Evolutionary conservation across 371 early-diverging fungal species (phyloP).

Genomic region (Capniomyces stellatus): DNA sequence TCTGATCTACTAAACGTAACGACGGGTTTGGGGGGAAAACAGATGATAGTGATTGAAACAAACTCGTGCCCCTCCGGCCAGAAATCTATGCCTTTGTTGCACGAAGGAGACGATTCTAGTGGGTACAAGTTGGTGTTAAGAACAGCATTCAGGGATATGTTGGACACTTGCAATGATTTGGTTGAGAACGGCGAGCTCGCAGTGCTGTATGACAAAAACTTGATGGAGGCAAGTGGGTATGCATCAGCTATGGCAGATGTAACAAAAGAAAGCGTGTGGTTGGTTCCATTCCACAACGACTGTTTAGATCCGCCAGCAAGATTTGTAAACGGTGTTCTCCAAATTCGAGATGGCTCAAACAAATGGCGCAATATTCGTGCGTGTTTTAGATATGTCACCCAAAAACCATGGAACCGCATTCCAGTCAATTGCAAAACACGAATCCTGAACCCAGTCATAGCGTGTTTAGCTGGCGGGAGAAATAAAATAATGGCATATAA

Average conservation of each 20-base stretch:
- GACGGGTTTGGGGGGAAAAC: constrained; percentile 64
- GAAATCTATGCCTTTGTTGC: constrained; percentile 83
- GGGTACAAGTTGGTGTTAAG: constrained; percentile 65
- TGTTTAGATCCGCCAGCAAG: constrained; percentile 49
- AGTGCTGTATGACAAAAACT: constrained; percentile 77
- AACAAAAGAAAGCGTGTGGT: constrained; percentile 65
- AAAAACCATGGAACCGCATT: constrained; percentile 84
- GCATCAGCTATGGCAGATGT: constrained; percentile 75
- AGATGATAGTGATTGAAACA: constrained; percentile 93
- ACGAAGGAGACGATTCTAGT: constrained; percentile 57
- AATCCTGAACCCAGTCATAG: constrained; percentile 76
- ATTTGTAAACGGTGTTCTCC: constrained; percentile 36
- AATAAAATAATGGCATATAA: constrained; percentile 93
- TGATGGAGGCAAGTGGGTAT: constrained; percentile 83
- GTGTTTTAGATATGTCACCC: constrained; percentile 82
- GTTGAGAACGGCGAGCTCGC: constrained; percentile 58
- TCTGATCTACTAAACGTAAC: constrained; percentile 86
- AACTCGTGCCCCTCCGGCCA: constrained; percentile 91
- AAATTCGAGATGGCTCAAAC: constrained; percentile 41
- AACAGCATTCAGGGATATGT: constrained; percentile 52
- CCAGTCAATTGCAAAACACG: constrained; percentile 63
- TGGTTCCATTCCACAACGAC: constrained; percentile 57
- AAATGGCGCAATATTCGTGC: constrained; percentile 79
- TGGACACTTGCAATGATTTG: constrained; percentile 12
- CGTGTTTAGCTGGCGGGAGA: constrained; percentile 81